Percentiles rank a stretch among this genome's conserved stretches.
These are phyloP conservation scores for Hypoxylon fuscum DNA, from an alignment of 495 filamentous ascomycete genomes.

Conservation along the genomic window DNA sequence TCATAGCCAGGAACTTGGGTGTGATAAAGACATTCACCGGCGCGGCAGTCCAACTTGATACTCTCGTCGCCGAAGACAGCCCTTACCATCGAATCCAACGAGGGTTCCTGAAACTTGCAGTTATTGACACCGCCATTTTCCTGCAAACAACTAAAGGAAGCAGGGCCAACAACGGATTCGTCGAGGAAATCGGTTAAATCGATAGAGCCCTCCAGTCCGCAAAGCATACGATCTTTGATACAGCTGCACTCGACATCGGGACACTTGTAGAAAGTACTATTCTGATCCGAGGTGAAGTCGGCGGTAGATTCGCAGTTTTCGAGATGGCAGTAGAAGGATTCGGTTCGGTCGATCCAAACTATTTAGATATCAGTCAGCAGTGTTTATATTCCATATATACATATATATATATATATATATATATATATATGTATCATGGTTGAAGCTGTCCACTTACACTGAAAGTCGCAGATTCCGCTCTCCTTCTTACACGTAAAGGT, in stretches of 20 bases:
- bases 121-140: conserved; percentile 65
- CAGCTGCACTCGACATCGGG: conserved; percentile 86
- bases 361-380: conserved; percentile 49
- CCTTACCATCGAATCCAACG: conserved; percentile 88
- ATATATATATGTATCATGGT: background rate
- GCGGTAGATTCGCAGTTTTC: conserved; percentile 79
- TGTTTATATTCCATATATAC: background rate
- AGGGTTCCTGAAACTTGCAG: conserved; percentile 87
- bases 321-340: conserved; percentile 96
- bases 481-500: conserved; percentile 91
- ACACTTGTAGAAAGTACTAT: conserved; percentile 85
- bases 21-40: conserved; percentile 91
- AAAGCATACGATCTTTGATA: conserved; percentile 90
- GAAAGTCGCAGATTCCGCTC: conserved; percentile 82
- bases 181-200: conserved; percentile 90
- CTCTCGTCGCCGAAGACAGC: conserved; percentile 88
- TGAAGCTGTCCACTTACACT: conserved; percentile 69
- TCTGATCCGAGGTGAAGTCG: conserved; percentile 72
- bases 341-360: conserved; percentile 93
- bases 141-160: conserved; percentile 77
- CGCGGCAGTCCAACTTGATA: conserved; percentile 81
- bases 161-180: conserved; percentile 83
- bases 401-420: no score
- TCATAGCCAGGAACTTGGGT: conserved; percentile 93
- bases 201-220: conserved; percentile 87